A percentile compares a stretch with the other conserved stretches of the same genome.
These are phyloP conservation scores for Puccinia novopanici DNA, from an alignment of 1,284 basidiomycete species.

Conservation along the genomic window DNA sequence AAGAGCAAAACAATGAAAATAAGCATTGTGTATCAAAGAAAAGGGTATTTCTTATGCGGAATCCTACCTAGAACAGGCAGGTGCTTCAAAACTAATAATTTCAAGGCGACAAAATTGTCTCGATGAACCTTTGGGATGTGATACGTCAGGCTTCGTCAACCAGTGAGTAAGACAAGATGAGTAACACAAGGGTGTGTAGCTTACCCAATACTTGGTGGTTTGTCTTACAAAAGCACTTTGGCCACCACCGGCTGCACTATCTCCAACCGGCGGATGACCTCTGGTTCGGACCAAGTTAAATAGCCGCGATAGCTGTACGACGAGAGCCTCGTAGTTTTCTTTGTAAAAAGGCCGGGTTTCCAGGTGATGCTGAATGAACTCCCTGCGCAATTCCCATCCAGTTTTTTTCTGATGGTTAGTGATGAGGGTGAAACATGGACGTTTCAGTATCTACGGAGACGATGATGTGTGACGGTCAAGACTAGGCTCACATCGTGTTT, in stretches of 20 bases:
- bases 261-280: conserved; percentile 89
- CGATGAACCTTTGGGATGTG: conserved; percentile 70
- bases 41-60: background rate
- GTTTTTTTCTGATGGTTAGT: conserved; percentile 63
- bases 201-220: conserved; percentile 98
- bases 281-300: conserved; percentile 97
- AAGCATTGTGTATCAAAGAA: background rate
- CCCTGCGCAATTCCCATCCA: conserved; percentile 65
- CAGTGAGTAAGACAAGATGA: background rate
- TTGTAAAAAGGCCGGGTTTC: conserved; percentile 96
- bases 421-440: background rate
- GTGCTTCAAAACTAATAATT: conserved; percentile 88
- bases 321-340: conserved; percentile 73
- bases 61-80: conserved; percentile 80
- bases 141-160: background rate
- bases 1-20: conserved; percentile 4
- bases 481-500: conserved; percentile 73
- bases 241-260: conserved; percentile 86
- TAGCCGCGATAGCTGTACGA: conserved; percentile 92
- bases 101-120: conserved; percentile 92
- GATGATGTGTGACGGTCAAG: conserved; percentile 27
- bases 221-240: conserved; percentile 96
- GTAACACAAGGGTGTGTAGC: conserved; percentile 55
- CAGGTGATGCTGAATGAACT: conserved; percentile 82
- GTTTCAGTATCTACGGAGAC: background rate